These are phyloP conservation scores for Metschnikowia lunata DNA, from an alignment of 805 yeast species.

Conservation along the genomic window DNA sequence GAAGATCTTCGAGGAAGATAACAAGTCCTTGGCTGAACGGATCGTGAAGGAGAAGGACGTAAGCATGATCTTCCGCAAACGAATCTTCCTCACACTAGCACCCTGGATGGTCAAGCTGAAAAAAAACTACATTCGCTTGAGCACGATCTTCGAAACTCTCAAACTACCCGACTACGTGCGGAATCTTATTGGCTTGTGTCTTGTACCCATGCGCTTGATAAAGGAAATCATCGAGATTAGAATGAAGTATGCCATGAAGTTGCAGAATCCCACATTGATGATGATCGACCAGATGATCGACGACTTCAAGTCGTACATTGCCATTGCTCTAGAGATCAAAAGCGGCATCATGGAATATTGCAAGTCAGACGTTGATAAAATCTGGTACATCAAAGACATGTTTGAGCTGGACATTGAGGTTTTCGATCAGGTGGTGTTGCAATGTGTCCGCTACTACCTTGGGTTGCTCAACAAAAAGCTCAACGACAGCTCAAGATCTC, in stretches of 20 bases:
- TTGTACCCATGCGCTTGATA: slow-evolving; percentile 75
- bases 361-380: slow-evolving; percentile 47
- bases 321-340: slow-evolving; percentile 70
- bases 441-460: slow-evolving; percentile 69
- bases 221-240: slow-evolving; percentile 75
- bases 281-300: slow-evolving; percentile 92
- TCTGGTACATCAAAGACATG: slow-evolving; percentile 68
- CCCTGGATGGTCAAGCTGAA: slow-evolving; percentile 84
- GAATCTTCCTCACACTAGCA: slow-evolving; percentile 63
- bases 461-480: slow-evolving; percentile 70
- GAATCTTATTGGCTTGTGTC: slow-evolving; percentile 57
- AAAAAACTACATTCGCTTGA: slow-evolving; percentile 59
- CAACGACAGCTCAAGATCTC: slow-evolving; percentile 64
- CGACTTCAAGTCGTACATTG: slow-evolving; percentile 74
- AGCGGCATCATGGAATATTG: slow-evolving; percentile 59
- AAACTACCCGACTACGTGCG: slow-evolving; percentile 73
- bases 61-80: slow-evolving; percentile 62
- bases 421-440: slow-evolving; percentile 63
- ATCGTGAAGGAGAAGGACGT: slow-evolving; percentile 77
- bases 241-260: slow-evolving; percentile 68
- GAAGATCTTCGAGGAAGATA: slow-evolving; percentile 52
- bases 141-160: slow-evolving; percentile 57
- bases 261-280: slow-evolving; percentile 86
- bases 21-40: slow-evolving; percentile 72
- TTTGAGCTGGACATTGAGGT: slow-evolving; percentile 50